Evolutionary conservation across 768 basidiomycete genomes (phyloP), one percentile per base, ranked within the genome.

Genomic region (Cystobasidium ongulense): DNA sequence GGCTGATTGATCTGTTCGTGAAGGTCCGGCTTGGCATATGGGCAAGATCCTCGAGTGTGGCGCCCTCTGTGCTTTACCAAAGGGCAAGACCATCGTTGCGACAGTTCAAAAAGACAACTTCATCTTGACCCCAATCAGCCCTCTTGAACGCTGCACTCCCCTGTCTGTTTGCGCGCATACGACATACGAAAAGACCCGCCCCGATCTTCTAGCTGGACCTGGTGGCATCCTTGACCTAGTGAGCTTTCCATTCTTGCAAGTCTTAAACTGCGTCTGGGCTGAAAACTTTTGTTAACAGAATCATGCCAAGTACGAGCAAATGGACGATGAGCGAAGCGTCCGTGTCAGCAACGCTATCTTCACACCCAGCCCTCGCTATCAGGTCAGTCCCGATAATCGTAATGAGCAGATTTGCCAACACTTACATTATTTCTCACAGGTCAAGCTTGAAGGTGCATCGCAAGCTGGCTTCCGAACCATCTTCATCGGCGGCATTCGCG

Each of bases 11-110:
- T n/a, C n/a, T 27, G 3, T 27, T 5, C 29, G 27, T 13, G 29
- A 5, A 59, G 57, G 33, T 41, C 63, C 63, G 4, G 63, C 63
- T 4, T 64, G 63, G 63, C 63, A 64, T 36, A 64, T 64, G 63
- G 63, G 63, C 63, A 64, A 64, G 33, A 64, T 64, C 35, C 18
- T 64, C 10, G 63, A 64, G 41, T 64, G 63, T 36, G 63, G 63
- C 23, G 63, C 63, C 38, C 25, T 64, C 3, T 64, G 63, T 41
- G 63, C 63, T 5, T 25, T 64, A 2, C 63, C 63, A 29, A 64
- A 64, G 38, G 63, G 63, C 11, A 64, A 64, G 38, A 64, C 63
- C 25, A 64, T 64, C 18, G 41, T 64, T 17, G 63, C 63, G 10
- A 27, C 7, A 27, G 38, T 64, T 23, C 63, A 64, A 23, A 64